Evolutionary conservation across 139 green algal species (phyloP), one percentile per base, ranked within the genome.

Genomic region (Protoeuglena noctilucae): DNA sequence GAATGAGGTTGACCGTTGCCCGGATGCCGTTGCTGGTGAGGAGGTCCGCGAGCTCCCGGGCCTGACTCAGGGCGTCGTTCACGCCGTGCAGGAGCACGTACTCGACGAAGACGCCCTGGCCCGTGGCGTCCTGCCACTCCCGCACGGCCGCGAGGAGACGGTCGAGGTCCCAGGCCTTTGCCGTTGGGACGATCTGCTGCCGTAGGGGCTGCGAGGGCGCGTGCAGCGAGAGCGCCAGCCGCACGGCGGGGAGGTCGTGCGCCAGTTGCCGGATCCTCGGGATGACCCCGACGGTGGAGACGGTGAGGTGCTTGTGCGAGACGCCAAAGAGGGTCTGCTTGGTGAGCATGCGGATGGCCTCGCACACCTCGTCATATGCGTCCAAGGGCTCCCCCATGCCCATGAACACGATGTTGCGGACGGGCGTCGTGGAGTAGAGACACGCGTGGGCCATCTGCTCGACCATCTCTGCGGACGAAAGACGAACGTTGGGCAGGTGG

Each of bases 351-450:
- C 26, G 19, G 28, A 58, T 46, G 18, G 52, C 31, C 28, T 5
- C 14, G 28, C 28, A 16, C 28, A 58, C 29, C 28, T 40, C 31
- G 7, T 22, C 22, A 4, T 48, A 47, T 26, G 46, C 47, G 52
- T 46, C 34, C 52, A 58, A 17, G 28, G 52, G 52, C 52, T 58
- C 52, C 19, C 52, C 52, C 52, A 58, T 58, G 28, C 52, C 52
- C 52, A 58, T 58, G 28, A 58, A 58, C 18, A 58, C 52, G 14
- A 58, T 28, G 29, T 58, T 58, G 14, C 52, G 12, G 12, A 58
- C 26, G 22, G 31, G 21, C 52, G 22, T 28, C 7, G 26, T n/a
- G n/a, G n/a, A n/a, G n/a, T n/a, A 21, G 28, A 26, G 28, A 12
- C 31, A 18, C 9, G 29, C 52, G 28, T 48, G 52, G 21, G 26